These are phyloP conservation scores for Pezicula neosporulosa DNA, from an alignment of 2,329 filamentous ascomycete species.

Conservation along the genomic window DNA sequence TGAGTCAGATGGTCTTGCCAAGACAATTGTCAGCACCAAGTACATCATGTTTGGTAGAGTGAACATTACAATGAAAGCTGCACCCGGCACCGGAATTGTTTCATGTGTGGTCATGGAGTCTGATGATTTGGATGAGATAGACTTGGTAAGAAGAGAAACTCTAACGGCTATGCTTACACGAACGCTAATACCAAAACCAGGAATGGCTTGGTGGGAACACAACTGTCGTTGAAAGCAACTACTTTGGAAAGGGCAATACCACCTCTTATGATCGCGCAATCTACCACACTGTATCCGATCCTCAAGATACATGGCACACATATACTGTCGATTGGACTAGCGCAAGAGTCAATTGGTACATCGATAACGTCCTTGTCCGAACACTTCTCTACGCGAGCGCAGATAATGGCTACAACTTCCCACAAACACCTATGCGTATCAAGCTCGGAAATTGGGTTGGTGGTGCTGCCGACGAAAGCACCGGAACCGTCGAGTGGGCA, in stretches of 20 bases:
- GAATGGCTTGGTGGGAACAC: slow-evolving; percentile 71
- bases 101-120: slow-evolving; percentile 81
- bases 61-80: slow-evolving; percentile 75
- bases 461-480: slow-evolving; percentile 50
- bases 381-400: slow-evolving; percentile 59
- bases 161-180: not conserved
- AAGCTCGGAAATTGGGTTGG: slow-evolving; percentile 67
- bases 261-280: slow-evolving; percentile 66
- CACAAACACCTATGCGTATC: slow-evolving; percentile 73
- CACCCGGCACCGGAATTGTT: slow-evolving; percentile 71
- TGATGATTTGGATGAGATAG: slow-evolving; percentile 82
- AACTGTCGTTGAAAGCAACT: slow-evolving; percentile 66
- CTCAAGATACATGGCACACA: slow-evolving; percentile 60
- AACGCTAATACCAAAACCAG: not conserved
- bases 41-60: slow-evolving; percentile 85
- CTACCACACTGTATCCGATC: slow-evolving; percentile 53
- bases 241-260: slow-evolving; percentile 72
- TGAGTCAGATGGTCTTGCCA: slow-evolving; percentile 66
- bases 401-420: slow-evolving; percentile 60
- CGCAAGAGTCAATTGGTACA: slow-evolving; percentile 62
- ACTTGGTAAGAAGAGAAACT: slow-evolving; percentile 47
- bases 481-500: slow-evolving; percentile 65
- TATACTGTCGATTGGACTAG: slow-evolving; percentile 73
- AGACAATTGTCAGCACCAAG: slow-evolving; percentile 74
- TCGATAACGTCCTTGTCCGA: slow-evolving; percentile 65